phyloP scores from a whole-genome alignment of 805 yeast species.

The Debaryomyces maramus region DNA sequence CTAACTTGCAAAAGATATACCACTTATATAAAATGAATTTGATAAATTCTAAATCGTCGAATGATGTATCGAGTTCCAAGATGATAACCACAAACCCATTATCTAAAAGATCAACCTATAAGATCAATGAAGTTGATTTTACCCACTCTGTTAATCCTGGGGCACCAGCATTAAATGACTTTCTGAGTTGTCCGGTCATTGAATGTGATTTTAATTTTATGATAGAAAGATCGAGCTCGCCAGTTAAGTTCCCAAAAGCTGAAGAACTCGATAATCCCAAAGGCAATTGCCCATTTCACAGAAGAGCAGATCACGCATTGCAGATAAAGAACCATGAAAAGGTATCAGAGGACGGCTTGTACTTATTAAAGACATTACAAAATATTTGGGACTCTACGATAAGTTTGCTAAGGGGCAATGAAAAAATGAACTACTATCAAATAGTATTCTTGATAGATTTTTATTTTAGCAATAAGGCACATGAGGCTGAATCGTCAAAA shows the following conservation, averaged over 20 bases:
- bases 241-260: not conserved
- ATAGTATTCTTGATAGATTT: constrained; percentile 30
- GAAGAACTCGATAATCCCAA: not conserved
- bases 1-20: constrained; percentile 41
- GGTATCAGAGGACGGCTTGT: constrained; percentile 4
- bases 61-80: constrained; percentile 3
- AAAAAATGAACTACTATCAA: constrained; percentile 20
- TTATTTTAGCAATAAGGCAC: constrained; percentile 22
- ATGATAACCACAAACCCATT: constrained; percentile 3
- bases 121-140: constrained; percentile 27
- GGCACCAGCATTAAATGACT: constrained; percentile 1
- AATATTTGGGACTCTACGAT: constrained; percentile 27
- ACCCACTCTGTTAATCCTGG: constrained; percentile 14
- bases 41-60: constrained; percentile 6
- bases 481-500: constrained; percentile 21
- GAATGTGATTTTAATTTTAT: constrained; percentile 40
- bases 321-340: not conserved
- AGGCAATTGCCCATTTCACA: not conserved
- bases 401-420: constrained; percentile 17
- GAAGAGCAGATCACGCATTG: not conserved
- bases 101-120: constrained; percentile 11
- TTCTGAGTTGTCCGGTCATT: constrained; percentile 38
- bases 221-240: constrained; percentile 23
- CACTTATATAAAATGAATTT: constrained; percentile 33
- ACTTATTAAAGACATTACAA: constrained; percentile 20